Conservation (phyloP, 345 rosid species). For the Erysimum cheiranthoides region DNA sequence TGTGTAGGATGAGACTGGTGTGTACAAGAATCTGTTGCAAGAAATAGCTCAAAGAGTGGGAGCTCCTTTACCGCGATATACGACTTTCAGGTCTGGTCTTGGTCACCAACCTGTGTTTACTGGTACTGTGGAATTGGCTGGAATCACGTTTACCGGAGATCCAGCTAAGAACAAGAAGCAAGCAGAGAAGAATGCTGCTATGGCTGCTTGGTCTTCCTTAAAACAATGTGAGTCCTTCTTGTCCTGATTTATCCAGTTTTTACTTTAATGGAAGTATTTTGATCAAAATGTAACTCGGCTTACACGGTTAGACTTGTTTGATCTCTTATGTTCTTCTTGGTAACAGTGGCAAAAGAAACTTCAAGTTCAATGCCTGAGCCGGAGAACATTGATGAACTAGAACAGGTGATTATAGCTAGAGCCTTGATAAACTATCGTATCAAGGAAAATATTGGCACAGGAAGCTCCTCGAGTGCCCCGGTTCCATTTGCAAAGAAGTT, state of each 20-base stretch:
- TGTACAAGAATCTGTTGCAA: slow-evolving; percentile 94
- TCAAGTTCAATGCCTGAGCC: slow-evolving; percentile 76
- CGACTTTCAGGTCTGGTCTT: slow-evolving; percentile 90
- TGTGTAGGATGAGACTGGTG: slow-evolving; percentile 96
- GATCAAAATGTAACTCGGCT: not conserved
- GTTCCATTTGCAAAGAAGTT: slow-evolving; percentile 80
- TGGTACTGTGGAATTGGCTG: slow-evolving; percentile 94
- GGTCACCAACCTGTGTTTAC: slow-evolving; percentile 97
- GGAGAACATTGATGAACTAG: slow-evolving; percentile 86
- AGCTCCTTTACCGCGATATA: slow-evolving; percentile 90
- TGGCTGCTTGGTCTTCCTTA: slow-evolving; percentile 97
- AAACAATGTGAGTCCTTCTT: slow-evolving; percentile 72
- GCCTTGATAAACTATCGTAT: slow-evolving; percentile 72
- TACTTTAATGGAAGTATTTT: not conserved
- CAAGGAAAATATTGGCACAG: slow-evolving; percentile 78
- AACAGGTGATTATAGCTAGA: slow-evolving; percentile 89
- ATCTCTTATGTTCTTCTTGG: slow-evolving; percentile 30
- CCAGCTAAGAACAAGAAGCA: slow-evolving; percentile 97
- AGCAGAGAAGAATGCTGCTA: slow-evolving; percentile 99
- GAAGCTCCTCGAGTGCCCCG: slow-evolving; percentile 56
- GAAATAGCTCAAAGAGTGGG: slow-evolving; percentile 98
- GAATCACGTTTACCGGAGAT: slow-evolving; percentile 87
- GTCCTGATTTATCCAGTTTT: not conserved
- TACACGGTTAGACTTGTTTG: slow-evolving; percentile 7
- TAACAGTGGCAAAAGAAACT: slow-evolving; percentile 94